These are phyloP conservation scores for Stephania yunnanensis DNA, from an alignment of 164 flowering plant genomes.

Conservation along the genomic window DNA sequence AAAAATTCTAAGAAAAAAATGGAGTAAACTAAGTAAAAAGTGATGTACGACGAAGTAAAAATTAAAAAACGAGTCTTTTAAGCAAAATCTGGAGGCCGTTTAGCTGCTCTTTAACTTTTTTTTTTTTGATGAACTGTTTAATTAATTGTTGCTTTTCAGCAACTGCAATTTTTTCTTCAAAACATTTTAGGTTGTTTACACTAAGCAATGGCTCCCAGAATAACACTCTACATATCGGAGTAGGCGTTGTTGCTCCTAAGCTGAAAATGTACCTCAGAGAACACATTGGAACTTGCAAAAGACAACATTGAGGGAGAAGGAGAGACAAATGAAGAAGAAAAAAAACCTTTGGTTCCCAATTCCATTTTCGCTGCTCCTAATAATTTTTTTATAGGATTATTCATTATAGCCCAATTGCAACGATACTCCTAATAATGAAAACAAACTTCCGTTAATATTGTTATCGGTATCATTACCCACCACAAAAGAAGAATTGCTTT, in stretches of 20 bases:
- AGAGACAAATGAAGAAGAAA: constrained; percentile 32
- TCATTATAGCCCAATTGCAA: no score
- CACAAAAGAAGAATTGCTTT: no score
- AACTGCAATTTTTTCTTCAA: constrained; percentile 32
- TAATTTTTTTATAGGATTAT: constrained; percentile 13
- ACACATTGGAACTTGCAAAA: constrained; percentile 28
- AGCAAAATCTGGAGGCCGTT: no score
- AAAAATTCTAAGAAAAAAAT: no score
- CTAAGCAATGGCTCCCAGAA: constrained; percentile 38
- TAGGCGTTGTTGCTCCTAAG: constrained; percentile 54
- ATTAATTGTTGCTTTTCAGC: constrained; percentile 39
- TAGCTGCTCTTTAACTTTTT: no score
- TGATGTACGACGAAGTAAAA: no score
- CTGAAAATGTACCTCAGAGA: constrained; percentile 28
- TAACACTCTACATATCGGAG: constrained; percentile 32
- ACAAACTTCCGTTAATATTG: no score
- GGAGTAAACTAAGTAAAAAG: no score
- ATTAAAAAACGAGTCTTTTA: no score
- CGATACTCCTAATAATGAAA: no score
- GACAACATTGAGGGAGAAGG: constrained; percentile 39
- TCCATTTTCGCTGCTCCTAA: constrained; percentile 23
- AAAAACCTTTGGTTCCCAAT: constrained; percentile 34
- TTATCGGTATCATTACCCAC: no score
- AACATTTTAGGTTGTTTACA: constrained; percentile 46
- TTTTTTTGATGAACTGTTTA: no score